These are phyloP conservation scores for Exophiala sideris DNA, from an alignment of 2,329 filamentous ascomycete genomes.

Conservation along the genomic window DNA sequence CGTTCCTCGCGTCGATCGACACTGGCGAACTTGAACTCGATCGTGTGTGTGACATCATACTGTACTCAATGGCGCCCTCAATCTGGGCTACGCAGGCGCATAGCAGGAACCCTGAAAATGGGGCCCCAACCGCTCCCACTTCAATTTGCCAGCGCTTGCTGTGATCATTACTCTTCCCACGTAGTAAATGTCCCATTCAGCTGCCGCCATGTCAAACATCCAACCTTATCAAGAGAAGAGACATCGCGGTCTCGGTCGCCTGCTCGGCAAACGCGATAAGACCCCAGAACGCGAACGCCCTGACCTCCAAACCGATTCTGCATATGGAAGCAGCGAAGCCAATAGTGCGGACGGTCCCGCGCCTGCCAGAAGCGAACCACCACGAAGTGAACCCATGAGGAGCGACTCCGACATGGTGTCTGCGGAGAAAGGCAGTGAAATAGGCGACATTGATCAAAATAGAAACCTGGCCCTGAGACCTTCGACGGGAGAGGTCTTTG, in stretches of 20 bases:
- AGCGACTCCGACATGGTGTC: conserved; percentile 23
- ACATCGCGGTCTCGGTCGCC: conserved; percentile 59
- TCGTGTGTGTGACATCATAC: conserved; percentile 16
- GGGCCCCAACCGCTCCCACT: neutral
- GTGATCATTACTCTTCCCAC: neutral
- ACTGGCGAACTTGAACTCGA: neutral
- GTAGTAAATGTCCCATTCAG: conserved; percentile 16
- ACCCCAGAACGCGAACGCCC: conserved; percentile 11
- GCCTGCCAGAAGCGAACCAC: neutral
- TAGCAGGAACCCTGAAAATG: neutral
- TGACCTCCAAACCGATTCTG: conserved; percentile 20
- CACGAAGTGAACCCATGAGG: neutral
- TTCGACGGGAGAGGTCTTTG: conserved; percentile 27
- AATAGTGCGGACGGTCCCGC: conserved; percentile 13
- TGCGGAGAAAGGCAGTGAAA: conserved; percentile 27
- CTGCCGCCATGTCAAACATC: conserved; percentile 10
- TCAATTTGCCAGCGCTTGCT: neutral
- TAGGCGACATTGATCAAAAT: conserved; percentile 26
- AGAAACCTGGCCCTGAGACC: conserved; percentile 26
- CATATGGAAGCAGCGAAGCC: conserved; percentile 25
- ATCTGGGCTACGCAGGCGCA: neutral
- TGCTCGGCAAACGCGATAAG: conserved; percentile 46
- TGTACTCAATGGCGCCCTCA: conserved; percentile 3
- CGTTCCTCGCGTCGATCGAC: conserved; percentile 13
- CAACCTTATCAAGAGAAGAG: conserved; percentile 49